phyloP scores from a whole-genome alignment of 148 eudicot species.

The Silene latifolia region DNA sequence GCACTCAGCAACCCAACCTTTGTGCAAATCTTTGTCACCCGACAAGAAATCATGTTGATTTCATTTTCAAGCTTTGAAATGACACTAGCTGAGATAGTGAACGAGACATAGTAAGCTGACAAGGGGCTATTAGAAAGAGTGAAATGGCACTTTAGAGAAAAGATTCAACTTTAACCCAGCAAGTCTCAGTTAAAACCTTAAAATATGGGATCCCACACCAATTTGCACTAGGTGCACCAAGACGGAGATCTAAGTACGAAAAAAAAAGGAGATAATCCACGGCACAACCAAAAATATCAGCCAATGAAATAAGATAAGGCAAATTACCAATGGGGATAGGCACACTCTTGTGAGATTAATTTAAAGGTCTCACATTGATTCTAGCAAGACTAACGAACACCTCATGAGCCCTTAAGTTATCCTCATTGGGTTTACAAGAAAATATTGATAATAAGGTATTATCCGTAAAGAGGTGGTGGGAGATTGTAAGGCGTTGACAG shows the following conservation, averaged over 20 bases:
- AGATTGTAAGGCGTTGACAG: not conserved
- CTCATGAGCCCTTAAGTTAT: not conserved
- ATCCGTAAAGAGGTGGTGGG: not conserved
- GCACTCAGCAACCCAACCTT: too few species aligned
- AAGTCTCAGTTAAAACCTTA: not conserved
- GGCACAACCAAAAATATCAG: constrained; percentile 2
- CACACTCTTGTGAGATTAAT: not conserved
- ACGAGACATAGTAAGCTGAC: not conserved
- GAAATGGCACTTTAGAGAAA: not conserved
- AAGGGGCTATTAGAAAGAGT: not conserved
- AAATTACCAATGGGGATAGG: not conserved
- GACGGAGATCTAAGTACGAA: not conserved
- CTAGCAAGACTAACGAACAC: not conserved
- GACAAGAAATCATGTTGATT: not conserved
- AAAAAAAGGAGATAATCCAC: not conserved
- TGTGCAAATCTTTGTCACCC: not conserved
- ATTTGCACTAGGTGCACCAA: not conserved
- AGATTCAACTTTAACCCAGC: not conserved
- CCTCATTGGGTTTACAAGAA: not conserved
- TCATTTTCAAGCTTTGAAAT: not conserved
- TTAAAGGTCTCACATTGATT: not conserved
- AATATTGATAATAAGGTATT: not conserved
- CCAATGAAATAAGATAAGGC: not conserved
- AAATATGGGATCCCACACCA: not conserved
- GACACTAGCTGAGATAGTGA: not conserved